Evolutionary conservation across 192 early-diverging fungal species (phyloP).

Genomic region (Phlyctochytrium bullatum): DNA sequence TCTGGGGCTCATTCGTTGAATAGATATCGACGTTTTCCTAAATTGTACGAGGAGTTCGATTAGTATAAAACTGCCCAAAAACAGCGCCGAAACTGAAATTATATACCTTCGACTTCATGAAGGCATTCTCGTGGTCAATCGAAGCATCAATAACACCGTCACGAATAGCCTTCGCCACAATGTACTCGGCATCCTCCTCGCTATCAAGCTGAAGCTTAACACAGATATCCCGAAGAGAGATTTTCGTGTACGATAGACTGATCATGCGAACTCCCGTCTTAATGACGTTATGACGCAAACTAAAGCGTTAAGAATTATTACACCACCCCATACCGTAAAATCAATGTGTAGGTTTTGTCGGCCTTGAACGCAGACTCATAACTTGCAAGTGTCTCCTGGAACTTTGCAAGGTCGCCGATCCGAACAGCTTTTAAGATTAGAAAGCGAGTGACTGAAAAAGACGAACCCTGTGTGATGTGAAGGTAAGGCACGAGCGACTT

Average conservation of each 20-base stretch:
- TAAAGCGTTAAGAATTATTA: conserved; percentile 10
- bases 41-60: too few species aligned
- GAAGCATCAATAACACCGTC: conserved; percentile 99
- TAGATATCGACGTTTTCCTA: conserved; percentile 92
- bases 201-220: conserved; percentile 95
- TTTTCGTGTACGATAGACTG: conserved; percentile 91
- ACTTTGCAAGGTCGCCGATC: conserved; percentile 89
- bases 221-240: conserved; percentile 94
- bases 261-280: conserved; percentile 98
- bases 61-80: too few species aligned
- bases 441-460: not conserved
- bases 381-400: conserved; percentile 80
- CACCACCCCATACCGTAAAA: conserved; percentile 62
- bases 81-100: too few species aligned
- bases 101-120: conserved; percentile 80
- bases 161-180: conserved; percentile 96
- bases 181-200: conserved; percentile 99
- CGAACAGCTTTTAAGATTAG: conserved; percentile 64
- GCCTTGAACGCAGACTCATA: conserved; percentile 73
- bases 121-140: conserved; percentile 91
- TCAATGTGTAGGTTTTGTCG: conserved; percentile 88
- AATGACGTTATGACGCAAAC: conserved; percentile 98
- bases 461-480: conserved; percentile 83
- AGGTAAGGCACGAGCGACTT: conserved; percentile 91
- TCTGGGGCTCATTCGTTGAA: conserved; percentile 93